Base-by-base conservation (phyloP, 495 filamentous ascomycete genomes). In the Talaromyces adpressus region DNA sequence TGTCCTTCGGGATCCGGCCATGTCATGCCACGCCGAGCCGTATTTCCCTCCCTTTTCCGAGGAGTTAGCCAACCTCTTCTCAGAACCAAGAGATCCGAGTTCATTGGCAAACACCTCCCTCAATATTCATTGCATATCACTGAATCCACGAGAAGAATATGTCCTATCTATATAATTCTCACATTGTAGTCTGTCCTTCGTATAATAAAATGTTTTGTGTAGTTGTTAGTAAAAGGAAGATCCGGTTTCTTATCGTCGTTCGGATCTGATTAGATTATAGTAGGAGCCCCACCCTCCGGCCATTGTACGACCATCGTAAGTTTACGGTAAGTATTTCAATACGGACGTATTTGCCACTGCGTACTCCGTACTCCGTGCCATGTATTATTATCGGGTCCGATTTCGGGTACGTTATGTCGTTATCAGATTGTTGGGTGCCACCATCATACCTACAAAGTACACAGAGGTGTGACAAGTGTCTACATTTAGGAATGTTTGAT, bases 221-320 rank as follows among this genome's bases (percentile, higher is more conserved):
- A 7, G 29, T 30, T 7, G 3, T 7, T 6, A 6, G 29, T 4
- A 30, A 36, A 27, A 11, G 11, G 11, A 36, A 36, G 32, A 25
- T 18, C 52, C 52, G 52, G 27, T 56, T 56, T 22, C 52, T 56
- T 56, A 56, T 56, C 52, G 52, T 56, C 6, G 2, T 56, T 56
- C 52, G 52, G 52, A 56, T 56, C 52, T 56, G 52, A 56, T 56
- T 56, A 56, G 52, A 56, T 56, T 27, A 27, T 27, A 27, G 20
- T 29, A 6, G 2, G 14, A 6, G 22, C 22, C 52, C 22, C 52
- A 27, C 27, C 29, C 30, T 29, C 52, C 5, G 6, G 12, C 1
- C 23, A 14, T 29, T 22, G 45, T 49, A 49, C 16, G 18, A 49
- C 18, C 8, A 8, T 45, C 45, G 45, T 49, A 49, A 49, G 45